Conservation (phyloP, 129 eudicot species). For the Smallanthus sonchifolius region DNA sequence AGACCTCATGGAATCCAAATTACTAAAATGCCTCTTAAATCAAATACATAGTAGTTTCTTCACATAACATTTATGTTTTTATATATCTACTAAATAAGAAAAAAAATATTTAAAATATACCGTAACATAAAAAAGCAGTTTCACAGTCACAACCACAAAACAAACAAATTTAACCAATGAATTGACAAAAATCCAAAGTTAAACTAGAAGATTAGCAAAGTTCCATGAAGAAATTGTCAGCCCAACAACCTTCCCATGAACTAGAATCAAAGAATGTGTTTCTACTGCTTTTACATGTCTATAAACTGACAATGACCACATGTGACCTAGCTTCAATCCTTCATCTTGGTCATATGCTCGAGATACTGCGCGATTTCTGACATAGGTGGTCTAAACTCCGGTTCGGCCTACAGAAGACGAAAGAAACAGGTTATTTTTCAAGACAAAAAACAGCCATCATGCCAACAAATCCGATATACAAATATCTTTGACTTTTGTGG, state of each 20-base stretch:
- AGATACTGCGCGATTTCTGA: slow-evolving; percentile 84
- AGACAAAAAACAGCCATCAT: no score
- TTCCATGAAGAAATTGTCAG: background rate
- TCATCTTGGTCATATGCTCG: slow-evolving; percentile 43
- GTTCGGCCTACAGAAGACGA: slow-evolving; percentile 50
- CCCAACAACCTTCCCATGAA: background rate
- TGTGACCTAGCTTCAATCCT: background rate
- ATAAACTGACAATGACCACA: background rate
- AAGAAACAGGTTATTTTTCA: background rate
- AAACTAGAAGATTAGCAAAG: background rate
- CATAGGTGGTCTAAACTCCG: slow-evolving; percentile 97
- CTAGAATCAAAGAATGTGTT: background rate
- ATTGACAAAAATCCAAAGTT: background rate
- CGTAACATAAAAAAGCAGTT: no score
- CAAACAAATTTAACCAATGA: background rate
- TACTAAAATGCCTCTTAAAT: no score
- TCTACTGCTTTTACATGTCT: background rate
- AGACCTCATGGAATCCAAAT: no score
- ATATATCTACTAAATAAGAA: no score
- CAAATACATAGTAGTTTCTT: no score
- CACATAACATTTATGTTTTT: no score
- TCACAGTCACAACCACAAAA: background rate
- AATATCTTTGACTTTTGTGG: background rate
- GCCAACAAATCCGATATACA: background rate
- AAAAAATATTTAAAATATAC: no score